phyloP scores from a whole-genome alignment of 805 yeast genomes.

The Ogataea henricii region DNA sequence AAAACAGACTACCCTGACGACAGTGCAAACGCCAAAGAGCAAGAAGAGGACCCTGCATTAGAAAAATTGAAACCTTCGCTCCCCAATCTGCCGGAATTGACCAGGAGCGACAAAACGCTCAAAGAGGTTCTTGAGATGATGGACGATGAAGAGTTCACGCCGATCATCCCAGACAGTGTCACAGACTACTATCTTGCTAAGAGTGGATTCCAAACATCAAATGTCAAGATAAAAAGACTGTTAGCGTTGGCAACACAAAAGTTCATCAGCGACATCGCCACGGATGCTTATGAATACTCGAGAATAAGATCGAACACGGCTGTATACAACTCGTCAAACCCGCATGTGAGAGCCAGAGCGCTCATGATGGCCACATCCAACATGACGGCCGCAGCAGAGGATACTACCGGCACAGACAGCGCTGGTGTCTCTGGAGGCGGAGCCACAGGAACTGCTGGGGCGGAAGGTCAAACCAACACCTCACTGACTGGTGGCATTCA shows the following conservation, averaged over 20 bases:
- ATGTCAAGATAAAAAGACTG: slow-evolving; percentile 75
- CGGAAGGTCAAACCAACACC: slow-evolving; percentile 19
- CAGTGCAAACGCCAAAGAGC: not conserved
- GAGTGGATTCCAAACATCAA: slow-evolving; percentile 82
- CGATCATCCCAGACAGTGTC: slow-evolving; percentile 95
- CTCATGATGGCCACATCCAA: slow-evolving; percentile 58
- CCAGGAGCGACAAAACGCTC: slow-evolving; percentile 78
- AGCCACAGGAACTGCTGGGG: slow-evolving; percentile 15
- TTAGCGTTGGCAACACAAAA: slow-evolving; percentile 95
- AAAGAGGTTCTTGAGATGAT: slow-evolving; percentile 82
- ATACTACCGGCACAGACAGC: slow-evolving; percentile 37
- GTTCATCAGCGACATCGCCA: slow-evolving; percentile 90
- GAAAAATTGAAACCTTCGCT: slow-evolving; percentile 31
- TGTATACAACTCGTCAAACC: slow-evolving; percentile 82
- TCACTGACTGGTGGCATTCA: slow-evolving; percentile 15
- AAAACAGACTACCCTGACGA: not conserved
- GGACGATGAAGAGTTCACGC: slow-evolving; percentile 94
- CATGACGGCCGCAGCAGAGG: slow-evolving; percentile 31
- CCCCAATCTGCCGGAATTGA: slow-evolving; percentile 64
- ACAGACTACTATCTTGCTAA: slow-evolving; percentile 82
- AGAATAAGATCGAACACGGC: slow-evolving; percentile 87
- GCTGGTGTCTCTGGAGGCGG: slow-evolving; percentile 21
- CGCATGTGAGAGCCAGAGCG: slow-evolving; percentile 82
- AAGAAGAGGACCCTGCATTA: slow-evolving; percentile 30
- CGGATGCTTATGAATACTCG: slow-evolving; percentile 94